Conservation (phyloP, 1,284 basidiomycete genomes). For the Flammula alnicola region DNA sequence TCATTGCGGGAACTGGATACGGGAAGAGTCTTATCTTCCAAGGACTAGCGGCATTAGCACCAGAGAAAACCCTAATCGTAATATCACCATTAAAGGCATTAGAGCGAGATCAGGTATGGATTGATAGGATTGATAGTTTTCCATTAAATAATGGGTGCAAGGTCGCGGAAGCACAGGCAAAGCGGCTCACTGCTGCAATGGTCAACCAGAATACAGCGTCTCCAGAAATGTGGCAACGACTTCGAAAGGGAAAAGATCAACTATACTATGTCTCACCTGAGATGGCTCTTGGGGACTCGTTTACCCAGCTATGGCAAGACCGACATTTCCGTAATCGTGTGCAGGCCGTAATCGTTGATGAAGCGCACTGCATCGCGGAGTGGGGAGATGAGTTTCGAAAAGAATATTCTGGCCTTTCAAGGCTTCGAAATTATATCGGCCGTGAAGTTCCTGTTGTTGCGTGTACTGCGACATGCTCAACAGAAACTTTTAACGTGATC, state of each 20-base stretch:
- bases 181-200: neutral
- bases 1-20: conserved; percentile 32
- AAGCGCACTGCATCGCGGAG: conserved; percentile 32
- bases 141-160: no score
- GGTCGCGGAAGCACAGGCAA: neutral
- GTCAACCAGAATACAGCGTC: neutral
- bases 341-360: conserved; percentile 27
- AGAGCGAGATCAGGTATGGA: conserved; percentile 34
- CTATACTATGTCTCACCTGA: conserved; percentile 28
- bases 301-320: conserved; percentile 19
- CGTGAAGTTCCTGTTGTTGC: neutral
- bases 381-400: conserved; percentile 31
- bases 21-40: conserved; percentile 36
- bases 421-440: neutral
- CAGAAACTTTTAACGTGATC: neutral
- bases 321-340: conserved; percentile 22
- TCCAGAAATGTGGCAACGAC: neutral
- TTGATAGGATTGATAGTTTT: no score
- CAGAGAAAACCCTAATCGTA: conserved; percentile 27
- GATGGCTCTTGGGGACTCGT: conserved; percentile 25
- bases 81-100: conserved; percentile 34
- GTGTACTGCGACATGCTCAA: neutral
- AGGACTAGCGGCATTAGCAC: conserved; percentile 21
- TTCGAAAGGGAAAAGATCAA: neutral
- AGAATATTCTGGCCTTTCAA: conserved; percentile 22